These are phyloP conservation scores for Xylaria cubensis DNA, from an alignment of 495 filamentous ascomycete species.

Conservation along the genomic window DNA sequence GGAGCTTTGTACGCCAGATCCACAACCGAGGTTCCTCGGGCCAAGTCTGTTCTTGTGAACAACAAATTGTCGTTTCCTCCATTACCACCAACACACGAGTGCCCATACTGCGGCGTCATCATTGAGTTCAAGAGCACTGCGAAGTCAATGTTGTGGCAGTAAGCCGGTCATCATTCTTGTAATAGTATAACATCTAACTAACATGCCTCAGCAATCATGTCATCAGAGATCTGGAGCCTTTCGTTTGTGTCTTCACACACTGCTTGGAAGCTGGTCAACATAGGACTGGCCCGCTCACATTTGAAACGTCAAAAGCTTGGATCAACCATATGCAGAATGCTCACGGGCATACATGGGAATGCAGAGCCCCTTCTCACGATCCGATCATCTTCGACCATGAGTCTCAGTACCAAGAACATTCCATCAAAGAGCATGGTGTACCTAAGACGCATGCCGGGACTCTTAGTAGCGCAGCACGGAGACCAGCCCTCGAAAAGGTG, in stretches of 20 bases:
- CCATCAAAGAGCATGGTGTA: slow-evolving; percentile 41
- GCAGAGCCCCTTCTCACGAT: slow-evolving; percentile 44
- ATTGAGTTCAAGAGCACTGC: slow-evolving; percentile 38
- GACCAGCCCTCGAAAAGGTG: slow-evolving; percentile 38
- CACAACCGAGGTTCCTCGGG: slow-evolving; percentile 40
- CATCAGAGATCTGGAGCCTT: slow-evolving; percentile 44
- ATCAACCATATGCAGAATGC: slow-evolving; percentile 43
- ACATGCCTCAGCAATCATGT: slow-evolving; percentile 38
- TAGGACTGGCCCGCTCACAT: slow-evolving; percentile 36
- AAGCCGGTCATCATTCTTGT: slow-evolving; percentile 5
- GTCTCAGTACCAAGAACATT: slow-evolving; percentile 41
- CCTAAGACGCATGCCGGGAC: slow-evolving; percentile 38
- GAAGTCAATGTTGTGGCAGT: slow-evolving; percentile 28
- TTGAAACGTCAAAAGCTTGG: slow-evolving; percentile 46
- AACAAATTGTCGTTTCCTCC: slow-evolving; percentile 46
- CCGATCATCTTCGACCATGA: slow-evolving; percentile 40
- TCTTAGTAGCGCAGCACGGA: slow-evolving; percentile 41
- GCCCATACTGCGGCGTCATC: slow-evolving; percentile 46
- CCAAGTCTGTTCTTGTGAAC: slow-evolving; percentile 44
- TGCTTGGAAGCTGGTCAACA: slow-evolving; percentile 37
- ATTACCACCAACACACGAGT: slow-evolving; percentile 36
- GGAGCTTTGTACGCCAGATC: slow-evolving; percentile 40
- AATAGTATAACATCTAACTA: slow-evolving; percentile 4
- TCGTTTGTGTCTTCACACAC: slow-evolving; percentile 39
- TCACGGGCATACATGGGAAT: slow-evolving; percentile 45